A percentile compares a stretch with the other conserved stretches of the same genome.
phyloP scores from a whole-genome alignment of 257 asterid species.

The Fraxinus quadrangulata region DNA sequence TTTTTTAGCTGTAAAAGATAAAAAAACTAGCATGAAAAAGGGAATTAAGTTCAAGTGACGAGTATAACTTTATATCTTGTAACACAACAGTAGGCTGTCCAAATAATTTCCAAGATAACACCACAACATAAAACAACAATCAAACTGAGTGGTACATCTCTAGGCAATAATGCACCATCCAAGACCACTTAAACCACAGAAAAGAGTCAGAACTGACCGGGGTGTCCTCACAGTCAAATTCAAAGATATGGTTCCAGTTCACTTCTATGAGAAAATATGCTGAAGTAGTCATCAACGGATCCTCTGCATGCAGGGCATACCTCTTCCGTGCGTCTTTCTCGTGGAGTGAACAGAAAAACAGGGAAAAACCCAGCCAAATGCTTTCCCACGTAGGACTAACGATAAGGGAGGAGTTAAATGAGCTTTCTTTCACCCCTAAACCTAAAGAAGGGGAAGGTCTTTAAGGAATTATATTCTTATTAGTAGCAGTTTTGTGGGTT shows the following conservation, averaged over 20 bases:
- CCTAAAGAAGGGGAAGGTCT: no score
- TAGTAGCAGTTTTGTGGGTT: no score
- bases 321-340: no score
- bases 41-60: not conserved
- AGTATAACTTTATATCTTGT: not conserved
- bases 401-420: no score
- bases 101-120: not conserved
- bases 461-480: no score
- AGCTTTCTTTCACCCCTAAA: no score
- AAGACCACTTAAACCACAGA: not conserved
- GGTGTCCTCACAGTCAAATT: not conserved
- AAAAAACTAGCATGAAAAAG: not conserved
- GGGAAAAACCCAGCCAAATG: no score
- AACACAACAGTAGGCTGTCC: not conserved
- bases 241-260: not conserved
- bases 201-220: not conserved
- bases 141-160: not conserved
- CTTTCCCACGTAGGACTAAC: no score
- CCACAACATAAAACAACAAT: not conserved
- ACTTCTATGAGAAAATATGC: not conserved
- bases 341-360: no score
- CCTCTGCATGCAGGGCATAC: no score
- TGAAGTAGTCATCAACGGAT: no score
- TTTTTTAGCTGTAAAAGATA: slow-evolving; percentile 54
- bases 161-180: not conserved